phyloP scores from a whole-genome alignment of 805 yeast genomes.

The Cyberlindnera mrakii region DNA sequence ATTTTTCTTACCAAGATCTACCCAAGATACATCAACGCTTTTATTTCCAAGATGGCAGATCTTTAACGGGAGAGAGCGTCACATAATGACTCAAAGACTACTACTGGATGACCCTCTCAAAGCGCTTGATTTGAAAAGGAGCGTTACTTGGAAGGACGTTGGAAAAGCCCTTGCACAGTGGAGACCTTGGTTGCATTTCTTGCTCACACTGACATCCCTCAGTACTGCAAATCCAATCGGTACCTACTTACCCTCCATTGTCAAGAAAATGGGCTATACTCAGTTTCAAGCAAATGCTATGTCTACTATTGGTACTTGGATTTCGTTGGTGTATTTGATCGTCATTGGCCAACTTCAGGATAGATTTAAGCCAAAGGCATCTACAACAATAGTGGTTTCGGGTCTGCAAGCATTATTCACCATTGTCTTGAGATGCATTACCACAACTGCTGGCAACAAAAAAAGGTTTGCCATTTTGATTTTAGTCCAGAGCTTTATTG shows the following conservation, averaged over 20 bases:
- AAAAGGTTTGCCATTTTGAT: not conserved
- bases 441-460: not conserved
- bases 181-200: not conserved
- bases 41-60: not conserved
- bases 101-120: not conserved
- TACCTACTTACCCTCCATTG: conserved; percentile 1
- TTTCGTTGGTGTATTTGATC: not conserved
- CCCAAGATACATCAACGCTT: not conserved
- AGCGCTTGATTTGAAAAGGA: not conserved
- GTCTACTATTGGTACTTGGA: conserved; percentile 2
- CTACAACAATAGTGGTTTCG: not conserved
- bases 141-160: not conserved
- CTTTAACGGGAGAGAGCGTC: not conserved
- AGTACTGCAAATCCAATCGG: not conserved
- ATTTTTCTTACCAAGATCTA: not conserved
- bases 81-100: not conserved
- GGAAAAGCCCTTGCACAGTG: not conserved
- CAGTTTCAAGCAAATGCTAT: conserved; percentile 1
- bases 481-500: not conserved
- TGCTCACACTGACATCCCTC: not conserved
- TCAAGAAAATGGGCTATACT: conserved; percentile 1
- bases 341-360: not conserved
- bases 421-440: not conserved
- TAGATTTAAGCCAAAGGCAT: not conserved
- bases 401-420: not conserved